A percentile compares a stretch with the other conserved stretches of the same genome.
These are phyloP conservation scores for Fraxinus excelsior DNA, from an alignment of 257 asterid genomes.

Conservation along the genomic window DNA sequence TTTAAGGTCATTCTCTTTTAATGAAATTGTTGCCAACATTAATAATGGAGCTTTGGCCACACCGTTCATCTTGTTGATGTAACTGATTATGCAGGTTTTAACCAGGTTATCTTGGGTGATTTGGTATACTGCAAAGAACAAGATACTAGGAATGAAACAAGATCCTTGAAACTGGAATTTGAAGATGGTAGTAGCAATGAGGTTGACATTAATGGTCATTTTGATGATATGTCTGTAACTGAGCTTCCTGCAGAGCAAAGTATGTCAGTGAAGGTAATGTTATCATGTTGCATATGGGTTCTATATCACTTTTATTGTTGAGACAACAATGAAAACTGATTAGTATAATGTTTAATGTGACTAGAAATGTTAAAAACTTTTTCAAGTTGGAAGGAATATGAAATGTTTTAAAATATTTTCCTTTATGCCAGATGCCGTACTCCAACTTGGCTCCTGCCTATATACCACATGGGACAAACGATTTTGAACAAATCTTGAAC, in stretches of 20 bases:
- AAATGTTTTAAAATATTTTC: slow-evolving; percentile 5
- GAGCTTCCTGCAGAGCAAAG: slow-evolving; percentile 56
- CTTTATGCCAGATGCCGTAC: slow-evolving; percentile 5
- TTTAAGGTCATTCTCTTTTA: neutral
- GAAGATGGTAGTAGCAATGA: slow-evolving; percentile 43
- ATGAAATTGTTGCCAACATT: neutral
- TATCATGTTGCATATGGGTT: neutral
- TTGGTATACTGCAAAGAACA: slow-evolving; percentile 80
- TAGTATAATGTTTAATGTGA: neutral
- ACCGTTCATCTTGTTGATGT: slow-evolving; percentile 12
- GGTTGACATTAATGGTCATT: slow-evolving; percentile 37
- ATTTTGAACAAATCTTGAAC: slow-evolving; percentile 2
- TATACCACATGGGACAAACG: neutral
- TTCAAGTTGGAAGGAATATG: neutral
- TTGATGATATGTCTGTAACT: slow-evolving; percentile 53
- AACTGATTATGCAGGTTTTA: slow-evolving; percentile 53
- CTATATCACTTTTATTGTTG: neutral
- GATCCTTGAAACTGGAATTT: slow-evolving; percentile 40
- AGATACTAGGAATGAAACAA: slow-evolving; percentile 37
- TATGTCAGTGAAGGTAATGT: slow-evolving; percentile 64
- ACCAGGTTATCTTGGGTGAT: slow-evolving; percentile 78
- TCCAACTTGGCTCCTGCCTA: neutral
- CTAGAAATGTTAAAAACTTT: neutral
- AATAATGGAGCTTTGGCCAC: neutral
- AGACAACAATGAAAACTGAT: neutral